These are phyloP conservation scores for Colletotrichum orchidophilum DNA, from an alignment of 2,329 filamentous ascomycete genomes.

Conservation along the genomic window DNA sequence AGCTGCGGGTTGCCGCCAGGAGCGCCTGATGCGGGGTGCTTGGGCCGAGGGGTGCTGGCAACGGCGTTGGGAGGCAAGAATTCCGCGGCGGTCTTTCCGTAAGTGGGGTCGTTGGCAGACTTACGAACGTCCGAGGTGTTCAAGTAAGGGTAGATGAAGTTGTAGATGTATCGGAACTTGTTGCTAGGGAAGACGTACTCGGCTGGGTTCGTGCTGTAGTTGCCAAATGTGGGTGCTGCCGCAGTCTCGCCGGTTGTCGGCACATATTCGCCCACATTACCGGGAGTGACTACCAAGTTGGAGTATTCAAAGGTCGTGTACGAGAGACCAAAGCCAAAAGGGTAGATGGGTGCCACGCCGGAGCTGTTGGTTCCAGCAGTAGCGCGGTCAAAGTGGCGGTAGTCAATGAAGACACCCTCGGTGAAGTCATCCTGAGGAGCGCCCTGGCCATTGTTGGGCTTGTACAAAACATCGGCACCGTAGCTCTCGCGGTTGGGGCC, in stretches of 20 bases:
- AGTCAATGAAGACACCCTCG: conserved; percentile 86
- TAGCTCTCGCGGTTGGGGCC: conserved; percentile 74
- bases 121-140: conserved; percentile 67
- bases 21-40: conserved; percentile 58
- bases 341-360: conserved; percentile 72
- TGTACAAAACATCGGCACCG: conserved; percentile 72
- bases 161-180: conserved; percentile 58
- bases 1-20: conserved; percentile 73
- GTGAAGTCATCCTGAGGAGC: conserved; percentile 78
- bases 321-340: conserved; percentile 83
- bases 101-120: conserved; percentile 67
- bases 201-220: conserved; percentile 67
- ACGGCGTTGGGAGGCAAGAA: conserved; percentile 69
- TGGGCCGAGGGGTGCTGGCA: conserved; percentile 66
- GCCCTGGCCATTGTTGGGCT: conserved; percentile 72
- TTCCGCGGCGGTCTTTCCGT: conserved; percentile 65
- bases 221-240: conserved; percentile 72
- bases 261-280: conserved; percentile 59
- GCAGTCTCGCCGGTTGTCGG: conserved; percentile 70
- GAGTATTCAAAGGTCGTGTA: conserved; percentile 84
- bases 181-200: conserved; percentile 75
- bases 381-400: conserved; percentile 77
- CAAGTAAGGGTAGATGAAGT: conserved; percentile 77
- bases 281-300: conserved; percentile 67
- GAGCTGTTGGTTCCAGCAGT: conserved; percentile 44